Evolutionary conservation across 2,329 filamentous ascomycete genomes (phyloP).

Genomic region (Monosporascus sp.): DNA sequence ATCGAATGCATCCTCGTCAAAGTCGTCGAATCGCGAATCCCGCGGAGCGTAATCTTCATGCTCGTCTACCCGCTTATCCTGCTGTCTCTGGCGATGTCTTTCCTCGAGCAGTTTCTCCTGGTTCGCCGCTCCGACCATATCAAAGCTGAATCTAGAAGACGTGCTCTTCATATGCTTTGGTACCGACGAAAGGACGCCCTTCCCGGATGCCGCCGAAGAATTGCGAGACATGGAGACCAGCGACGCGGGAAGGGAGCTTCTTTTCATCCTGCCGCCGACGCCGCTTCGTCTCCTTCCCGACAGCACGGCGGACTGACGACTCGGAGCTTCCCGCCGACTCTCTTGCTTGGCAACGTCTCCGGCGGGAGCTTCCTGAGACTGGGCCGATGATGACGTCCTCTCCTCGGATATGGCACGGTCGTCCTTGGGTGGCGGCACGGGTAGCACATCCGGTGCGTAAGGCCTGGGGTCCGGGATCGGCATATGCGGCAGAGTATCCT

Average conservation of each 20-base stretch:
- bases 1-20: conserved; percentile 55
- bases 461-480: conserved; percentile 13
- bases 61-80: conserved; percentile 50
- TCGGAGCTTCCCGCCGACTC: conserved; percentile 13
- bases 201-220: conserved; percentile 42
- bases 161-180: conserved; percentile 69
- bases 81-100: conserved; percentile 61
- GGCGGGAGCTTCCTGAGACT: conserved; percentile 27
- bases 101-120: conserved; percentile 68
- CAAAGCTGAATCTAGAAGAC: conserved; percentile 76
- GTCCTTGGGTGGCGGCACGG: conserved; percentile 34
- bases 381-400: conserved; percentile 26
- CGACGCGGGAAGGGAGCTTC: conserved; percentile 26
- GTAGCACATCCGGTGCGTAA: conserved; percentile 22
- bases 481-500: conserved; percentile 10
- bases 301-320: conserved; percentile 5
- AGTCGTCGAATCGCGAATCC: conserved; percentile 56
- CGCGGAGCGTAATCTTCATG: conserved; percentile 25
- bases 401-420: conserved; percentile 20
- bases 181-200: conserved; percentile 42
- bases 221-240: conserved; percentile 44
- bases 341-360: conserved; percentile 16
- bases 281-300: conserved; percentile 4
- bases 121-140: conserved; percentile 66
- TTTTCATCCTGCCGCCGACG: conserved; percentile 13